Base-by-base conservation (phyloP, 495 filamentous ascomycete genomes). In the Margaritispora aquatica region DNA sequence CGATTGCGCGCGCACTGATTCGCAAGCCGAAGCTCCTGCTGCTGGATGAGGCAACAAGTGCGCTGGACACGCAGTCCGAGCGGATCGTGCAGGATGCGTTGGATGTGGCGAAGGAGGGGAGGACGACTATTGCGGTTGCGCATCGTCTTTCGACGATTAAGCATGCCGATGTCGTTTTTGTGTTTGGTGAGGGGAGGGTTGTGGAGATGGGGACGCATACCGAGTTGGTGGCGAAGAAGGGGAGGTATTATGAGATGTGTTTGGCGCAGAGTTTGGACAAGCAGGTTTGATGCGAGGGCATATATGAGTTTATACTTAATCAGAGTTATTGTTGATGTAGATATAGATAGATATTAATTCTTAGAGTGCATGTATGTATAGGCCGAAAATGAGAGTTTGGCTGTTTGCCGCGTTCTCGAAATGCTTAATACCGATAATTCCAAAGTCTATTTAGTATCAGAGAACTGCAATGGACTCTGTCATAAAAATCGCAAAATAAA, bases 121-220 rank as follows among this genome's bases (percentile, higher is more conserved):
- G 85, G 57, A 92, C 85, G 0, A 85, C 84, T 20, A 75, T 91
- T 49, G 86, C 81, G 0, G 84, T 92, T 57, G 88, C 88, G 9
- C 82, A 86, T 63, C 68, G 78, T 11, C 68, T 83, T 8, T 68
- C 70, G 8, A 80, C 79, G 1, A 71, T 83, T 48, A 69, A 74
- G 49, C 67, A 75, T 23, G 77, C 78, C 11, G 77, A 83, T 65
- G 65, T 73, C 44, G 82, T 80, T 41, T 76, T 72, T 55, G 75
- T 84, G 54, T 68, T 79, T 0, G 71, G 71, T 21, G 63, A 68
- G 23, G 74, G 74, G 15, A 63, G 46, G 46, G 63, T 75, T 1
- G 62, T 71, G 24, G 74, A 76, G 55, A 27, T 55, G 1, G 74
- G 74, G 13, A 74, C 36, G 1, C 74, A 76, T 69, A 34, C 47